Evolutionary conservation across 441 rosid genomes (phyloP).

Genomic region (Jatropha podagrica): DNA sequence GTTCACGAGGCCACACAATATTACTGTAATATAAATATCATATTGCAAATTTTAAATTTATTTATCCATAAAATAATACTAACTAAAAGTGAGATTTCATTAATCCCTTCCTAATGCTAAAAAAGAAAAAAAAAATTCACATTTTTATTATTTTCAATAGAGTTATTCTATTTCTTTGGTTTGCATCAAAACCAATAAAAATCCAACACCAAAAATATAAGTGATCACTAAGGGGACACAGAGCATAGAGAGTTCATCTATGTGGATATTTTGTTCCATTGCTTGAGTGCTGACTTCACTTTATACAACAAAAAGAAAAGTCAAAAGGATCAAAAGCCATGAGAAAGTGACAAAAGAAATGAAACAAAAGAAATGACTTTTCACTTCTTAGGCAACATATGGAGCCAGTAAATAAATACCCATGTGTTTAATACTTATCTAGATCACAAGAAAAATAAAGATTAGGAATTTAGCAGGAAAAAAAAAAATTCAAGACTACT

Average conservation of each 20-base stretch:
- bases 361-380: not conserved
- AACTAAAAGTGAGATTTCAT: too few relatives aligned
- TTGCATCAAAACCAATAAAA: not conserved
- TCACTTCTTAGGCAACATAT: not conserved
- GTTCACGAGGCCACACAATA: too few relatives aligned
- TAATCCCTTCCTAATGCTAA: too few relatives aligned
- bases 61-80: too few relatives aligned
- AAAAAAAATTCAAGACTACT: too few relatives aligned
- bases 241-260: conserved; percentile 13
- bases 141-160: not conserved
- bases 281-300: conserved; percentile 18
- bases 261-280: conserved; percentile 25
- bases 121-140: not conserved
- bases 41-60: too few relatives aligned
- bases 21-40: too few relatives aligned
- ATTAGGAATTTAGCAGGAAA: too few relatives aligned
- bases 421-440: too few relatives aligned
- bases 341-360: not conserved
- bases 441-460: too few relatives aligned
- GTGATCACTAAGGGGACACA: not conserved
- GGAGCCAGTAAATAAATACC: not conserved
- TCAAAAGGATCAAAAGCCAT: conserved; percentile 8
- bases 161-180: not conserved
- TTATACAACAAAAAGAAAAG: conserved; percentile 22
- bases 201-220: not conserved